Evolutionary conservation across 148 eudicot genomes (phyloP).

Genomic region (Talinum fruticosum): DNA sequence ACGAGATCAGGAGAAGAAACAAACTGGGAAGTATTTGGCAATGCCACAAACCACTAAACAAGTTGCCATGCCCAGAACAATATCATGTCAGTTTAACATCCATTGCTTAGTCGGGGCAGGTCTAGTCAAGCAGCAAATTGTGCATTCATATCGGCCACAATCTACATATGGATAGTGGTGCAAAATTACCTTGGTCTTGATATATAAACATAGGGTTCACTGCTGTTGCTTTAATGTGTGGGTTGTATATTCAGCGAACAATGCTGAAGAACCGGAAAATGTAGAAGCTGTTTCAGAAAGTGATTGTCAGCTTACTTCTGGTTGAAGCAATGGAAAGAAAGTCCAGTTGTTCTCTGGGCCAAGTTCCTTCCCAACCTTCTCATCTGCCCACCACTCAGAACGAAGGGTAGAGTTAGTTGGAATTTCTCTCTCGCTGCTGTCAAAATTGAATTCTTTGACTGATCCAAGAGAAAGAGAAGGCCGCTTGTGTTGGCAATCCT

Average conservation of each 20-base stretch:
- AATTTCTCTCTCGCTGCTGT: slow-evolving; percentile 45
- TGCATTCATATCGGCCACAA: slow-evolving; percentile 7
- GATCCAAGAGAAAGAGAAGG: slow-evolving; percentile 67
- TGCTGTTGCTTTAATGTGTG: slow-evolving; percentile 11
- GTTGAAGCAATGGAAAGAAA: slow-evolving; percentile 75
- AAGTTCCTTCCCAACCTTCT: slow-evolving; percentile 42
- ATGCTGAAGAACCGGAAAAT: slow-evolving; percentile 11
- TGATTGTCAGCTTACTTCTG: slow-evolving; percentile 52
- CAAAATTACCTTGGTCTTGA: slow-evolving; percentile 1
- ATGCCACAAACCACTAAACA: slow-evolving; percentile 8
- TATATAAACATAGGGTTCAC: slow-evolving; percentile 4
- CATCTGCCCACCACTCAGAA: slow-evolving; percentile 77
- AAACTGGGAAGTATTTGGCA: slow-evolving; percentile 13
- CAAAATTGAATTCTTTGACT: slow-evolving; percentile 83
- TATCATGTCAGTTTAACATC: slow-evolving; percentile 5
- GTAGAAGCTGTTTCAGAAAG: not conserved
- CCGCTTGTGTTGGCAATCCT: slow-evolving; percentile 44
- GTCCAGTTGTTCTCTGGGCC: slow-evolving; percentile 66
- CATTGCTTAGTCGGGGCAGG: slow-evolving; percentile 6
- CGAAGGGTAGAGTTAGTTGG: slow-evolving; percentile 32
- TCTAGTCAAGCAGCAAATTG: slow-evolving; percentile 16
- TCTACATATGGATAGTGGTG: not conserved
- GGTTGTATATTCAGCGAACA: slow-evolving; percentile 10
- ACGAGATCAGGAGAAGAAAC: slow-evolving; percentile 12
- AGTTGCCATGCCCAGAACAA: slow-evolving; percentile 10